A percentile compares a stretch with the other conserved stretches of the same genome.
phyloP scores from a whole-genome alignment of 768 basidiomycete genomes.

The Megacollybia marginata region DNA sequence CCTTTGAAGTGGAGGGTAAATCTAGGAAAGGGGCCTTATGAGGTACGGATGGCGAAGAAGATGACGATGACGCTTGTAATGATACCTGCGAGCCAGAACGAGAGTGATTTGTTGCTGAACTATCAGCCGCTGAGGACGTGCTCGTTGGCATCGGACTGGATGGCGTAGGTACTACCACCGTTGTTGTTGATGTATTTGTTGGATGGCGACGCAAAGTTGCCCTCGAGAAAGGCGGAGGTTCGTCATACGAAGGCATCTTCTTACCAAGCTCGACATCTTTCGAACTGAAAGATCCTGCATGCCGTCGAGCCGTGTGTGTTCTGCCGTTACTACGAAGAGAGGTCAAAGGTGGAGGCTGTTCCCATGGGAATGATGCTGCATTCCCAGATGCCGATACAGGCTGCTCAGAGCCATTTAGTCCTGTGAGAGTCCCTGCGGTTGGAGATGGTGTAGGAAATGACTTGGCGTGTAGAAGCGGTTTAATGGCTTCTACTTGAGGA shows the following conservation, averaged over 20 bases:
- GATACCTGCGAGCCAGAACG: constrained; percentile 36
- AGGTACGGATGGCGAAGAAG: constrained; percentile 31
- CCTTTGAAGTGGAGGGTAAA: constrained; percentile 46
- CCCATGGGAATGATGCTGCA: constrained; percentile 12
- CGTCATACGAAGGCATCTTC: constrained; percentile 60
- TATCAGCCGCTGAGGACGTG: constrained; percentile 18
- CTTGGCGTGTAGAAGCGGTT: constrained; percentile 45
- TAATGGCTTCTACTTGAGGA: constrained; percentile 64
- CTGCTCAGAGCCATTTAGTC: constrained; percentile 13
- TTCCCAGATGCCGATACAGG: constrained; percentile 20
- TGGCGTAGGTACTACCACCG: constrained; percentile 24
- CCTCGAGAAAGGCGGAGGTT: constrained; percentile 27
- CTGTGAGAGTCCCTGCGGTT: constrained; percentile 4
- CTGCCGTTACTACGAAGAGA: constrained; percentile 28
- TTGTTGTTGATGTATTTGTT: constrained; percentile 39
- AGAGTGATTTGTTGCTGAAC: constrained; percentile 22
- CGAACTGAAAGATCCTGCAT: constrained; percentile 92
- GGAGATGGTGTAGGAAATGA: constrained; percentile 17
- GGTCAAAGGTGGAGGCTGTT: constrained; percentile 10
- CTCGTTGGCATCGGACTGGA: constrained; percentile 25
- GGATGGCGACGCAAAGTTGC: constrained; percentile 37
- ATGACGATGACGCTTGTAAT: constrained; percentile 22
- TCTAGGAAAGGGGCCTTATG: constrained; percentile 34
- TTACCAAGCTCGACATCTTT: constrained; percentile 90
- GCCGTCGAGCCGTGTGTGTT: constrained; percentile 59